Evolutionary conservation across 495 filamentous ascomycete species (phyloP), one percentile per base, ranked within the genome.

Genomic region (Cercophora samala): DNA sequence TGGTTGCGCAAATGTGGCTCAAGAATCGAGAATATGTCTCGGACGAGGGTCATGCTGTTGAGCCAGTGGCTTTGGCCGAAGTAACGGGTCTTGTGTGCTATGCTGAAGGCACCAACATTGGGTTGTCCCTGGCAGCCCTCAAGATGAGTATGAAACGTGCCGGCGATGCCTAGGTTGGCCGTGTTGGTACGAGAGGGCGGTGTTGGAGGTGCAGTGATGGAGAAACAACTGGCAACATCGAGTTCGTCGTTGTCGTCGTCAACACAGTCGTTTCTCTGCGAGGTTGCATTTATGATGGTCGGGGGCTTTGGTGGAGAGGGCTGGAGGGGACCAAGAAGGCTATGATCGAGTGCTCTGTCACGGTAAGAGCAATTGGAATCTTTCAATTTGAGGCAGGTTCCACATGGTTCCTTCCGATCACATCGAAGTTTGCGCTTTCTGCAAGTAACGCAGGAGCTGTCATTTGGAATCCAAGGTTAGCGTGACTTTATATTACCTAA

Each of bases 1-100:
- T 60, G 22, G 19, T 69, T 25, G 21, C 55, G 58, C 13, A 64
- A 54, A 29, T 53, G 60, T 59, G 23, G 69, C 65, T 51, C 32
- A 63, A 69, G 3, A 67, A 8, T 58, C 26, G 66, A 71, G 68
- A 80, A 74, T 55, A 78, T 72, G 52, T 75, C 74, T 51, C 67
- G 71, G 52, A 78, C 84, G 58, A 81, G 59, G 19, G 69, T 59
- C 13, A 79, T 65, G 0, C 76, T 77, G 66, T 77, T 82, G 11
- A 84, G 74, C 85, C 83, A 88, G 70, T 87, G 84, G 62, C 82
- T 87, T 62, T 84, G 84, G 0, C 85, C 86, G 69, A 86, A 85
- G 4, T 83, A 55, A 0, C 85, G 79, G 0, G 76, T 78, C 72
- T 87, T 87, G 66, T 86, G 83, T n/a, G 77, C 76, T 42, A 86